These are phyloP conservation scores for Nakazawaea ernobii DNA, from an alignment of 805 yeast genomes.

Conservation along the genomic window DNA sequence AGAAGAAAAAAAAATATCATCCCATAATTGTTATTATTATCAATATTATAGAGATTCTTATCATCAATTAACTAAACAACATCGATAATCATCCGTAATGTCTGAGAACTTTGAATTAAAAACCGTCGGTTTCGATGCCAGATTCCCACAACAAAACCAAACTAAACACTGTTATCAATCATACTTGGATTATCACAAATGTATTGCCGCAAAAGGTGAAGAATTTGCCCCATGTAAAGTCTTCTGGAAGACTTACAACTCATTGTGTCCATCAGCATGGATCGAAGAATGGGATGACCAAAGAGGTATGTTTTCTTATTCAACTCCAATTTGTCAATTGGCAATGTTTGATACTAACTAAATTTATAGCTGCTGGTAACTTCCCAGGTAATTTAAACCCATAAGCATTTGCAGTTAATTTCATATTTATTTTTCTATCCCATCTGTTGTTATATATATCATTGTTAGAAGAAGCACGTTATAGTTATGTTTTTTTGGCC, in stretches of 20 bases:
- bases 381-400: conserved; percentile 32
- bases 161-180: conserved; percentile 98
- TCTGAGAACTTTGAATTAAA: conserved; percentile 39
- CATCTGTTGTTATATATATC: too few relatives aligned
- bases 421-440: background rate
- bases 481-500: too few relatives aligned
- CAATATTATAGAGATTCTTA: background rate
- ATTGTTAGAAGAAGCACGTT: too few relatives aligned
- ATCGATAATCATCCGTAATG: conserved; percentile 18
- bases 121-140: conserved; percentile 79
- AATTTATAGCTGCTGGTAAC: conserved; percentile 20
- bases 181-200: conserved; percentile 96
- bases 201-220: conserved; percentile 95
- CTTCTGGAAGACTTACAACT: conserved; percentile 84
- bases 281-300: conserved; percentile 85
- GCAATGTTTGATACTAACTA: background rate
- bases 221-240: conserved; percentile 97
- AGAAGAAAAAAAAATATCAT: background rate
- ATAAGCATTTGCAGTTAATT: background rate
- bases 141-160: conserved; percentile 97
- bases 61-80: background rate
- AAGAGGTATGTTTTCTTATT: conserved; percentile 36
- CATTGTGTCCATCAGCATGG: conserved; percentile 85
- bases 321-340: background rate
- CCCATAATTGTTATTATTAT: background rate